These are phyloP conservation scores for Nemania diffusa DNA, from an alignment of 2,329 filamentous ascomycete genomes.

Conservation along the genomic window DNA sequence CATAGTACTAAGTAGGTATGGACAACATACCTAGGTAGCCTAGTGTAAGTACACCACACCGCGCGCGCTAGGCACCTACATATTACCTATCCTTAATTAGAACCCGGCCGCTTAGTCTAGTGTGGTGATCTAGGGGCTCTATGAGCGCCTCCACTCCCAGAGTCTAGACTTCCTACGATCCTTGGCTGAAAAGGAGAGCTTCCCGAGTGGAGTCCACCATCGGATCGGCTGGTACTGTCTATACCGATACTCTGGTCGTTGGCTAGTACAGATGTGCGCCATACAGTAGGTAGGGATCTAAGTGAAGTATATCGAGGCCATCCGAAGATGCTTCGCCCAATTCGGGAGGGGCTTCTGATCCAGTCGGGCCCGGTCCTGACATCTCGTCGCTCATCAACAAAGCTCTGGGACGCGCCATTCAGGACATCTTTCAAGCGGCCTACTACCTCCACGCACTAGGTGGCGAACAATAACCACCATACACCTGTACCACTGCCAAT, in stretches of 20 bases:
- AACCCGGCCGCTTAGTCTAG: constrained; percentile 24
- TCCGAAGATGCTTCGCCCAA: background rate
- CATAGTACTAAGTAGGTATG: too few species aligned
- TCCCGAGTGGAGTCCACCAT: constrained; percentile 29
- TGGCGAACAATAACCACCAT: background rate
- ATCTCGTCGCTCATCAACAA: background rate
- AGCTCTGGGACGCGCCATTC: background rate
- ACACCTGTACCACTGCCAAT: too few species aligned
- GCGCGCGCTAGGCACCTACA: background rate
- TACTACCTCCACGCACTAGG: background rate
- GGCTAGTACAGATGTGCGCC: background rate
- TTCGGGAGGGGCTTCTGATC: constrained; percentile 1
- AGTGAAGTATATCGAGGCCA: constrained; percentile 7
- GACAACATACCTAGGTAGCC: too few species aligned
- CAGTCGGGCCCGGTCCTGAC: background rate
- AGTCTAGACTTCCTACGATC: constrained; percentile 35
- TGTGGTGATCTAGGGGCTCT: constrained; percentile 13
- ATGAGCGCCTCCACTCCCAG: constrained; percentile 24
- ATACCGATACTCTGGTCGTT: constrained; percentile 5
- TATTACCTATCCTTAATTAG: background rate
- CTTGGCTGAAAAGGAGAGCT: constrained; percentile 33
- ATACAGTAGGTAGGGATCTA: background rate
- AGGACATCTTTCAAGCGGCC: background rate
- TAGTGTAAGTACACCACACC: background rate
- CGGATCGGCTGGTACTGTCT: constrained; percentile 16